These are phyloP conservation scores for Pulveroboletus ravenelii DNA, from an alignment of 768 basidiomycete genomes.

Conservation along the genomic window DNA sequence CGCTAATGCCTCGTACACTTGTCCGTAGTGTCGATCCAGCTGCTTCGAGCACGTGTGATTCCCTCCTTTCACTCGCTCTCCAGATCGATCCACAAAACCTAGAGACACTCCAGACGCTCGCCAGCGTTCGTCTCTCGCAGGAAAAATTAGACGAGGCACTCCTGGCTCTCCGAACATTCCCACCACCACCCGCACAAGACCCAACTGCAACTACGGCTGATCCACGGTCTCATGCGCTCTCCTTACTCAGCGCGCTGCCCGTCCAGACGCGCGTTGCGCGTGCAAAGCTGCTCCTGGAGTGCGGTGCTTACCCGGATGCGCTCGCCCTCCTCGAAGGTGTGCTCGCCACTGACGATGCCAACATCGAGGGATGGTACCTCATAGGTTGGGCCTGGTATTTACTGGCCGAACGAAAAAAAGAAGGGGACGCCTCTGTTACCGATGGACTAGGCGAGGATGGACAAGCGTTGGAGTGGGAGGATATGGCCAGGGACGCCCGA, in stretches of 20 bases:
- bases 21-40: constrained; percentile 68
- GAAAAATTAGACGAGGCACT: constrained; percentile 76
- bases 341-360: constrained; percentile 76
- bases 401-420: constrained; percentile 67
- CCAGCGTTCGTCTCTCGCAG: constrained; percentile 87
- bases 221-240: constrained; percentile 34
- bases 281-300: constrained; percentile 79
- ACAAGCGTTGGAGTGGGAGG: constrained; percentile 59
- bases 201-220: background rate
- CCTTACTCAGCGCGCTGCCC: constrained; percentile 38
- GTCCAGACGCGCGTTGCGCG: constrained; percentile 67
- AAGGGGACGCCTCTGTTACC: constrained; percentile 42
- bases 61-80: constrained; percentile 67
- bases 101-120: constrained; percentile 75
- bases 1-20: background rate
- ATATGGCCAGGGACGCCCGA: constrained; percentile 71
- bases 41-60: constrained; percentile 79
- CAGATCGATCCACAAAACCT: constrained; percentile 68
- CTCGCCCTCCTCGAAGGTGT: constrained; percentile 73
- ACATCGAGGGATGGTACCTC: constrained; percentile 90
- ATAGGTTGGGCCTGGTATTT: constrained; percentile 94
- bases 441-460: constrained; percentile 32
- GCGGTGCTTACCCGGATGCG: constrained; percentile 65
- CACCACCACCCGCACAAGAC: constrained; percentile 11
- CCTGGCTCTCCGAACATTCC: constrained; percentile 31